A percentile compares a stretch with the other conserved stretches of the same genome.
These are phyloP conservation scores for Ustilago vetiveriae DNA, from an alignment of 1,284 basidiomycete genomes.

Conservation along the genomic window DNA sequence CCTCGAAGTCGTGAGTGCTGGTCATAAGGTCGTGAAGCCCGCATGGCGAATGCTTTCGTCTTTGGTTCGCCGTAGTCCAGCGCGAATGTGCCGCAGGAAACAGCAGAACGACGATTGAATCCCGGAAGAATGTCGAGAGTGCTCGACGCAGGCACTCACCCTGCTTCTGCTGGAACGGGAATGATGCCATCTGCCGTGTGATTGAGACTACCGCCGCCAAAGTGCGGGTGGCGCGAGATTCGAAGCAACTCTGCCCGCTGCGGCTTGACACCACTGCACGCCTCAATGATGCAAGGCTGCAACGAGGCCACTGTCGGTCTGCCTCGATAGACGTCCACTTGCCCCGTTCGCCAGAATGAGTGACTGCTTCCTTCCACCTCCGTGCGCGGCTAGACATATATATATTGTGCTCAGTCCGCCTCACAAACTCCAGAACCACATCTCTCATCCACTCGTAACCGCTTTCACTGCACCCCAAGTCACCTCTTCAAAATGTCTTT, in stretches of 20 bases:
- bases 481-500: slow-evolving; percentile 27
- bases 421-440: too few species aligned
- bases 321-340: not conserved
- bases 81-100: slow-evolving; percentile 2
- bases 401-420: too few species aligned
- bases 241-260: not conserved
- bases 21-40: too few species aligned
- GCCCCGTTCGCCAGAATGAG: not conserved
- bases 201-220: not conserved
- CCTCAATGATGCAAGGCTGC: slow-evolving; percentile 5
- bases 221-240: not conserved
- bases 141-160: not conserved
- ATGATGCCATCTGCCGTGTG: slow-evolving; percentile 28
- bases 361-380: too few species aligned
- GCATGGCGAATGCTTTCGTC: too few species aligned
- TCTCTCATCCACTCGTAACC: not conserved
- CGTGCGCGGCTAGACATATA: too few species aligned
- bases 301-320: too few species aligned
- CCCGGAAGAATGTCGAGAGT: too few species aligned
- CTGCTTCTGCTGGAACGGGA: too few species aligned
- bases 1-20: too few species aligned
- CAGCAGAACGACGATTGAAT: too few species aligned
- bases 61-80: too few species aligned
- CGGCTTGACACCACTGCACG: not conserved
- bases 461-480: not conserved